These are phyloP conservation scores for Earliella scabrosa DNA, from an alignment of 1,284 basidiomycete species.

Conservation along the genomic window DNA sequence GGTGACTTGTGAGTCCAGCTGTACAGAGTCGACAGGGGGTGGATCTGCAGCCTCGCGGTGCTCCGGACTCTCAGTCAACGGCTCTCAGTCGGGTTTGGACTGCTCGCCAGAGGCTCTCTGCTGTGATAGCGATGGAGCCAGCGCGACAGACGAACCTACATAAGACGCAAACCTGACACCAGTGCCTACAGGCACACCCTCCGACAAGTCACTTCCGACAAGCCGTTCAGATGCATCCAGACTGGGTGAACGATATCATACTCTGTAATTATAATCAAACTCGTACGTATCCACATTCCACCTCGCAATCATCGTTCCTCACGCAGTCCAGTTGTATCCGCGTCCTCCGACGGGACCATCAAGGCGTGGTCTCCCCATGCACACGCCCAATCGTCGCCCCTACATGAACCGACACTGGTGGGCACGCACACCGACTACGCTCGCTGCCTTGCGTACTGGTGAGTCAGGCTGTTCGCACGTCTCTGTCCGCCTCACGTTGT, in stretches of 20 bases:
- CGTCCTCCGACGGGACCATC: slow-evolving; percentile 94
- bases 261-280: slow-evolving; percentile 95
- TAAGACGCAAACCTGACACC: background rate
- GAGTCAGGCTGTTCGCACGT: slow-evolving; percentile 25
- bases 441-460: slow-evolving; percentile 83
- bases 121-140: too few species aligned
- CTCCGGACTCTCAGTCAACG: too few species aligned
- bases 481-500: slow-evolving; percentile 22
- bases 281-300: slow-evolving; percentile 43
- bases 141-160: too few species aligned
- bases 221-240: slow-evolving; percentile 84
- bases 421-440: slow-evolving; percentile 95
- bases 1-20: too few species aligned
- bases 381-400: slow-evolving; percentile 34
- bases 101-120: too few species aligned
- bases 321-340: slow-evolving; percentile 76
- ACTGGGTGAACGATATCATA: slow-evolving; percentile 97
- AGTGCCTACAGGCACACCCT: slow-evolving; percentile 14
- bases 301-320: background rate
- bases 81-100: too few species aligned
- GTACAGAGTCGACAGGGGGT: too few species aligned
- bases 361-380: slow-evolving; percentile 94
- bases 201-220: slow-evolving; percentile 67
- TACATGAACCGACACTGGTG: slow-evolving; percentile 64
- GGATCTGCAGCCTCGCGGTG: too few species aligned